phyloP scores from a whole-genome alignment of 1,139 yeast genomes.

The Blastobotrys capitulatus region DNA sequence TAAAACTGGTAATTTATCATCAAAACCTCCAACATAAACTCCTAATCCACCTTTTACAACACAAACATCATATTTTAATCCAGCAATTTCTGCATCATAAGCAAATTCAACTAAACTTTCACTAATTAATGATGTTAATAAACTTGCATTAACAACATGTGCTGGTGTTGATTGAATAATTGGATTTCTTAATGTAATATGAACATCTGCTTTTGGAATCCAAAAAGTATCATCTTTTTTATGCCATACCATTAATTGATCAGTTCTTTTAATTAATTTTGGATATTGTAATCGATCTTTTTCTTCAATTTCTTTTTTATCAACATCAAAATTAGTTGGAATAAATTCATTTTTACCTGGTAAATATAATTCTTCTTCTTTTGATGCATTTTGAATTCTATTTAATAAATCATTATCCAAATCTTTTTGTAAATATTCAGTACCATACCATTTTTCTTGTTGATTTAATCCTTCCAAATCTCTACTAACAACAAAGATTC shows the following conservation, averaged over 20 bases:
- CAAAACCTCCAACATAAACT: constrained; percentile 69
- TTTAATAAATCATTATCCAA: constrained; percentile 40
- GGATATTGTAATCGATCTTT: constrained; percentile 43
- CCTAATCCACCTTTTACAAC: constrained; percentile 67
- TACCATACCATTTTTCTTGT: constrained; percentile 85
- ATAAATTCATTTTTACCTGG: constrained; percentile 75
- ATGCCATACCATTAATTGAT: constrained; percentile 62
- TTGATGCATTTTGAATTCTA: constrained; percentile 32
- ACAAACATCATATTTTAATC: constrained; percentile 54
- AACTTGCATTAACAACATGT: constrained; percentile 50
- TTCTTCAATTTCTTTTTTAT: constrained; percentile 35
- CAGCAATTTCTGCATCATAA: constrained; percentile 83
- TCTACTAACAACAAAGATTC: constrained; percentile 47
- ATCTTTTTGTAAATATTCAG: constrained; percentile 55
- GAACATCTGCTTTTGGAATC: constrained; percentile 79
- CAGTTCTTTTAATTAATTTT: constrained; percentile 39
- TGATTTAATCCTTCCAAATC: constrained; percentile 35
- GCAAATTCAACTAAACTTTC: constrained; percentile 73
- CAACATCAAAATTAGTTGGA: constrained; percentile 67
- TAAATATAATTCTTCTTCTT: constrained; percentile 45
- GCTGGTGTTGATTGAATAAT: constrained; percentile 51
- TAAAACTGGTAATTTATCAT: constrained; percentile 67
- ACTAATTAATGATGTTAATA: constrained; percentile 63
- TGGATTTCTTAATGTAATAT: constrained; percentile 60
- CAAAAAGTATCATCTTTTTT: constrained; percentile 87